Evolutionary conservation across 176 grass and related monocot species (phyloP).

Genomic region (Triticum urartu): DNA sequence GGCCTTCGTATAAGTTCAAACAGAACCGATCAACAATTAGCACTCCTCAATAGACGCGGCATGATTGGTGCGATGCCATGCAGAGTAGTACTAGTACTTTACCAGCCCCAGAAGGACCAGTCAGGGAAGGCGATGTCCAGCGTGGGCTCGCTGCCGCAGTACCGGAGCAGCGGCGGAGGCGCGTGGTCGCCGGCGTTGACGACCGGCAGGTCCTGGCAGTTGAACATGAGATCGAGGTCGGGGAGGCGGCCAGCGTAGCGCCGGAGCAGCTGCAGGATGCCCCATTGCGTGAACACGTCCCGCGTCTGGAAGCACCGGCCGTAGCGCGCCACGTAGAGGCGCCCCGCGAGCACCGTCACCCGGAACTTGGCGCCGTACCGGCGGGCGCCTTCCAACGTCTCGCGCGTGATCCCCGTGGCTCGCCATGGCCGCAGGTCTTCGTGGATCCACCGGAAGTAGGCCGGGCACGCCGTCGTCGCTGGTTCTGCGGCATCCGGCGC

Average conservation of each 20-base stretch:
- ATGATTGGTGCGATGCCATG: too few relatives aligned
- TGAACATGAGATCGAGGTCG: constrained; percentile 69
- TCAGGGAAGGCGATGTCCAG: constrained; percentile 65
- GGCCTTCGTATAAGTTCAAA: constrained; percentile 36
- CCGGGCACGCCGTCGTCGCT: constrained; percentile 23
- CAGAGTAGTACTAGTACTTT: constrained; percentile 10
- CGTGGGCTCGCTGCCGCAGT: constrained; percentile 50
- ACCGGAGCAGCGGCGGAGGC: constrained; percentile 48
- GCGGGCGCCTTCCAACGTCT: constrained; percentile 31
- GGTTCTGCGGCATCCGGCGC: neutral
- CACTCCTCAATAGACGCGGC: neutral
- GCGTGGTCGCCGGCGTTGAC: neutral
- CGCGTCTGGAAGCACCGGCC: constrained; percentile 46
- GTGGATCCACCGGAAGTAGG: constrained; percentile 72
- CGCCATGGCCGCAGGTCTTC: constrained; percentile 68
- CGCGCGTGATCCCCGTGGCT: constrained; percentile 38
- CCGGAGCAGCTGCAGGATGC: constrained; percentile 67
- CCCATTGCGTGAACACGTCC: constrained; percentile 51
- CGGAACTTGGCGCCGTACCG: constrained; percentile 44
- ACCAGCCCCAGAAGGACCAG: constrained; percentile 79
- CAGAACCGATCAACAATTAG: neutral
- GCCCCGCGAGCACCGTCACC: constrained; percentile 33
- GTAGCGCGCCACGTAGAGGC: constrained; percentile 42
- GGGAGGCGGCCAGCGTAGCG: constrained; percentile 48
- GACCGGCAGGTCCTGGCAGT: constrained; percentile 50